Evolutionary conservation across 441 rosid genomes (phyloP).

Genomic region (Populus hybrid): DNA sequence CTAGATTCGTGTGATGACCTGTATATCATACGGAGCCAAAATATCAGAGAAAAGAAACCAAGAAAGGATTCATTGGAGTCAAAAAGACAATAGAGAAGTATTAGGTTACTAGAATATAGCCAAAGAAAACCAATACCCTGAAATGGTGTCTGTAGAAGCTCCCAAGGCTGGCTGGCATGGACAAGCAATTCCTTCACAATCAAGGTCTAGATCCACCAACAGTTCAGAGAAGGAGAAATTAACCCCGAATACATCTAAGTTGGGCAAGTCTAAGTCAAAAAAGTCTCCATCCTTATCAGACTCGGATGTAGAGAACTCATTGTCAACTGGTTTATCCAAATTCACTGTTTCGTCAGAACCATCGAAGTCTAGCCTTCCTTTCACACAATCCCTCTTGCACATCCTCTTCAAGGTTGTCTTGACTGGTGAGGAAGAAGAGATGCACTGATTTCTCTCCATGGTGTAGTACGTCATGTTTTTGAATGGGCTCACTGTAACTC

Average conservation of each 20-base stretch:
- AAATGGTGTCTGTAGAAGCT: constrained; percentile 33
- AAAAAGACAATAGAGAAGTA: background rate
- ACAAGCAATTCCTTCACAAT: constrained; percentile 32
- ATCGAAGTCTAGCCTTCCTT: constrained; percentile 72
- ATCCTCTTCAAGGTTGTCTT: constrained; percentile 42
- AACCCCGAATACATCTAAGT: constrained; percentile 57
- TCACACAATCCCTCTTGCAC: constrained; percentile 53
- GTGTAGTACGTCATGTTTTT: constrained; percentile 57
- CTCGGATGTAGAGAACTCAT: constrained; percentile 46
- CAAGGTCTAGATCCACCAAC: constrained; percentile 69
- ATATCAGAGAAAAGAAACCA: background rate
- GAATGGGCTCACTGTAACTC: constrained; percentile 65
- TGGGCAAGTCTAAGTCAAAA: constrained; percentile 66
- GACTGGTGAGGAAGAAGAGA: constrained; percentile 57
- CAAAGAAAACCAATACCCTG: constrained; percentile 46
- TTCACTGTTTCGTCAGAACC: constrained; percentile 37
- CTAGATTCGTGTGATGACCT: constrained; percentile 56
- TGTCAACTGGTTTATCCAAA: constrained; percentile 26
- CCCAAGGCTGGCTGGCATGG: constrained; percentile 37
- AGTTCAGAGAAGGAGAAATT: constrained; percentile 69
- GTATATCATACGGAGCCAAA: constrained; percentile 1
- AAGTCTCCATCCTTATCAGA: constrained; percentile 57
- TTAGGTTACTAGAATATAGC: background rate
- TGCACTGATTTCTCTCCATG: constrained; percentile 57
- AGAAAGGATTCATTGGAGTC: background rate